Conservation (phyloP, 2,329 filamentous ascomycete genomes). For the Aspergillus quadrilineatus region DNA sequence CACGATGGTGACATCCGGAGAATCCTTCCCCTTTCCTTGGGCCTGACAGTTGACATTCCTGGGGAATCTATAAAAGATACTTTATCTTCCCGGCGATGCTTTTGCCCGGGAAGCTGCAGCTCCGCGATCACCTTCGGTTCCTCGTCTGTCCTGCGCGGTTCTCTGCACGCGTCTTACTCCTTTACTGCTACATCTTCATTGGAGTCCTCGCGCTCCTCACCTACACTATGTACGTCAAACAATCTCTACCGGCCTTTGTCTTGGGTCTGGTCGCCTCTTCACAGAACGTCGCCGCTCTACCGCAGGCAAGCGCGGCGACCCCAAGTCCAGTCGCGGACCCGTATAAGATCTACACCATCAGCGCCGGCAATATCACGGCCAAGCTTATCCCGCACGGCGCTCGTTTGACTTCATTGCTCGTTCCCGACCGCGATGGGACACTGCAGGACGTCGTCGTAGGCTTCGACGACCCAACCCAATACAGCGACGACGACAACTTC, state of each 20-base stretch:
- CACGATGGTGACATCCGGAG: constrained; percentile 19
- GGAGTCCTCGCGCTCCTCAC: constrained; percentile 28
- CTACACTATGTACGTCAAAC: constrained; percentile 39
- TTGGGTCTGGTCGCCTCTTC: constrained; percentile 34
- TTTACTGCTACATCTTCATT: constrained; percentile 34
- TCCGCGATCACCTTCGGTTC: constrained; percentile 28
- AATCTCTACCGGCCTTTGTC: constrained; percentile 34
- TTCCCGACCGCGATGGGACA: constrained; percentile 52
- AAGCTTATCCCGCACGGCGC: constrained; percentile 51
- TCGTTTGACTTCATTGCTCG: constrained; percentile 47
- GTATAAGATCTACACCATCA: constrained; percentile 47
- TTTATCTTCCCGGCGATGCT: constrained; percentile 3
- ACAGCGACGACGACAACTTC: constrained; percentile 50
- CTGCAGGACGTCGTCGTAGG: constrained; percentile 52
- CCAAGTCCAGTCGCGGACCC: constrained; percentile 23
- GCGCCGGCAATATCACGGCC: constrained; percentile 49
- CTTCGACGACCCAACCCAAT: constrained; percentile 49
- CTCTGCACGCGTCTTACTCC: constrained; percentile 27
- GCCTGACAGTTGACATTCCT: neutral
- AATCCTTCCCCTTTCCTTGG: neutral
- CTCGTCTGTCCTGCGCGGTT: constrained; percentile 31
- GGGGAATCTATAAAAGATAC: constrained; percentile 18
- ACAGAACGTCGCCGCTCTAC: constrained; percentile 15
- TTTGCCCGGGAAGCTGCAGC: constrained; percentile 17
- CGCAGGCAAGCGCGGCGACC: neutral